A percentile compares a stretch with the other conserved stretches of the same genome.
Conservation (phyloP, 345 rosid genomes). For the Brassica carinata region DNA sequence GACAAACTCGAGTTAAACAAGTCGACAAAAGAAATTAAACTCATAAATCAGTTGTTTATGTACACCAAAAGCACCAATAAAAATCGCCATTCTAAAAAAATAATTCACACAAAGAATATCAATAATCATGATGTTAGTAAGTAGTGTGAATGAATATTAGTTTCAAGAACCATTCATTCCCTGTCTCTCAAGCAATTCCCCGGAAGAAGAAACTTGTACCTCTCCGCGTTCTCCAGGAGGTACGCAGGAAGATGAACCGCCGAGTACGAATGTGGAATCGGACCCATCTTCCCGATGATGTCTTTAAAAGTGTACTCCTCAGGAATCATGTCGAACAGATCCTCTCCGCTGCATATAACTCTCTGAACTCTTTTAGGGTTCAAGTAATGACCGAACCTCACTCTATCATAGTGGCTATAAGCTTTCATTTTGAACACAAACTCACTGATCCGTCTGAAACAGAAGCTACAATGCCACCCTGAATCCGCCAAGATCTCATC, state of each 20-base stretch:
- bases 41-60: constrained; percentile 19
- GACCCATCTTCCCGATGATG: constrained; percentile 75
- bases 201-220: constrained; percentile 65
- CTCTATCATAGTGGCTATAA: constrained; percentile 73
- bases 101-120: constrained; percentile 34
- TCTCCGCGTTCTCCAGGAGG: constrained; percentile 60
- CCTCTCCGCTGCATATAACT: constrained; percentile 67
- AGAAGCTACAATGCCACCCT: constrained; percentile 87
- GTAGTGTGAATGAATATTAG: not conserved
- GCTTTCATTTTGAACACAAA: constrained; percentile 80
- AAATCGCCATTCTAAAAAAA: constrained; percentile 25
- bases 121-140: constrained; percentile 31
- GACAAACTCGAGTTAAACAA: not conserved
- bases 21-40: not conserved
- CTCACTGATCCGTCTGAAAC: constrained; percentile 61
- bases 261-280: constrained; percentile 71
- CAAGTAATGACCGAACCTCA: constrained; percentile 59
- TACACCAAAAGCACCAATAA: constrained; percentile 34
- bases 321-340: constrained; percentile 74
- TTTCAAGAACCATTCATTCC: constrained; percentile 33
- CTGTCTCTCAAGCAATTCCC: constrained; percentile 63
- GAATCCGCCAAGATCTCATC: constrained; percentile 71
- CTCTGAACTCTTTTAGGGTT: constrained; percentile 68
- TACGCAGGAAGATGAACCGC: constrained; percentile 69
- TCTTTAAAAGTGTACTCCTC: constrained; percentile 78